Percentiles rank a stretch among this genome's conserved stretches.
phyloP scores from a whole-genome alignment of 2,329 filamentous ascomycete species.

The Chrysoporthe cubensis region DNA sequence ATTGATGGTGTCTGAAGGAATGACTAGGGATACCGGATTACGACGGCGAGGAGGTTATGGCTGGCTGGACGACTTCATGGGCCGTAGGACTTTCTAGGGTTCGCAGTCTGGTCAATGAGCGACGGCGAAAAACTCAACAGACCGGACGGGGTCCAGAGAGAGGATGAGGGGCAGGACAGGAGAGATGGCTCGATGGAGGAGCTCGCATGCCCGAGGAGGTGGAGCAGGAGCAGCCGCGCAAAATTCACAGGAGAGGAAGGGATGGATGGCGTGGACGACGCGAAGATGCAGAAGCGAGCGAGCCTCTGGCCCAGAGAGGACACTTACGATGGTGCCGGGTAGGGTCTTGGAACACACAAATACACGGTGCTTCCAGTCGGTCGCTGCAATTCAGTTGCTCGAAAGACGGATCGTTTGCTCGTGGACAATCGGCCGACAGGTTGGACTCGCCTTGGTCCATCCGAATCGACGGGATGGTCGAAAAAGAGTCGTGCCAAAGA shows the following conservation, averaged over 20 bases:
- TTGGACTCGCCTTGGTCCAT: slow-evolving; percentile 19
- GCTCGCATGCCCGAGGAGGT: slow-evolving; percentile 22
- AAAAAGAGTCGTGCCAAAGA: slow-evolving; percentile 29
- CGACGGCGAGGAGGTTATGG: slow-evolving; percentile 20
- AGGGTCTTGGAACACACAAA: background rate
- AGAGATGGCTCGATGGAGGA: slow-evolving; percentile 17
- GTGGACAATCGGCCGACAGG: slow-evolving; percentile 8
- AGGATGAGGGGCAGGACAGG: slow-evolving; percentile 18
- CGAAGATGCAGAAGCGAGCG: background rate
- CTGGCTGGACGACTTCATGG: slow-evolving; percentile 26
- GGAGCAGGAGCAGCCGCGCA: slow-evolving; percentile 19
- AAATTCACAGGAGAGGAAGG: slow-evolving; percentile 4
- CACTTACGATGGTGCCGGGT: background rate
- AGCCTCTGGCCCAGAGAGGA: background rate
- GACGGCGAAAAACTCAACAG: slow-evolving; percentile 22
- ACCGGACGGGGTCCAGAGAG: slow-evolving; percentile 12
- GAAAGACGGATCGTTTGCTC: slow-evolving; percentile 16
- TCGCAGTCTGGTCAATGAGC: slow-evolving; percentile 18
- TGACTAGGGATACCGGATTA: slow-evolving; percentile 17
- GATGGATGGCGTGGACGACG: background rate
- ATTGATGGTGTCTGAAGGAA: slow-evolving; percentile 15
- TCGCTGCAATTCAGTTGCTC: slow-evolving; percentile 11
- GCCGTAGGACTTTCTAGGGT: slow-evolving; percentile 9
- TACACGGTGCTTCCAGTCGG: background rate
- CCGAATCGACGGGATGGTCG: slow-evolving; percentile 24